Evolutionary conservation across 2,329 filamentous ascomycete species (phyloP).

Genomic region (Talaromyces amestolkiae): DNA sequence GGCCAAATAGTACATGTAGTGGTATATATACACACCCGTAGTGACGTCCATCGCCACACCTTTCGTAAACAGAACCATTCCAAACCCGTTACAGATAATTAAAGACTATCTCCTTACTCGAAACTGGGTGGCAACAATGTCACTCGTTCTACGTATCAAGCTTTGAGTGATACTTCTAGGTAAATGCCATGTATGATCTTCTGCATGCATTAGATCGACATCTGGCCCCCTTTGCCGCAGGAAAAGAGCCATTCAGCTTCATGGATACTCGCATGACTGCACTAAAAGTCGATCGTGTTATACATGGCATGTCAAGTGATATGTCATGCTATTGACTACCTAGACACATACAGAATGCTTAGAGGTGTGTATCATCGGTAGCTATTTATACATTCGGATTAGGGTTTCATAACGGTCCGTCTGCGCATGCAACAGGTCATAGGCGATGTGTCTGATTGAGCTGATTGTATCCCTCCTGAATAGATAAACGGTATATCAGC

Average conservation of each 20-base stretch:
- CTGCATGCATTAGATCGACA: neutral
- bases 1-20: neutral
- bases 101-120: neutral
- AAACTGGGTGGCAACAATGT: no score
- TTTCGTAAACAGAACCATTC: neutral
- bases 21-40: neutral
- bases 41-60: neutral
- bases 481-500: neutral
- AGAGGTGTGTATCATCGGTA: neutral
- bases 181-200: neutral
- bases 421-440: neutral
- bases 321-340: neutral
- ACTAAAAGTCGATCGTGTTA: neutral
- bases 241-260: neutral
- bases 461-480: neutral
- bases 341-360: no score
- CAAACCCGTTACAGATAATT: neutral
- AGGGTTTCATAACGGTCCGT: neutral
- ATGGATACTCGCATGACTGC: neutral
- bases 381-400: neutral
- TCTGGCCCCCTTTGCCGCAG: neutral
- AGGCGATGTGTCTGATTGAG: neutral
- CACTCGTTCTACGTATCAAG: neutral
- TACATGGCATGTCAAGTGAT: neutral
- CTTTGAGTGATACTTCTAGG: neutral